Evolutionary conservation across 805 yeast species (phyloP).

Genomic region (Debaryomyces castellii): DNA sequence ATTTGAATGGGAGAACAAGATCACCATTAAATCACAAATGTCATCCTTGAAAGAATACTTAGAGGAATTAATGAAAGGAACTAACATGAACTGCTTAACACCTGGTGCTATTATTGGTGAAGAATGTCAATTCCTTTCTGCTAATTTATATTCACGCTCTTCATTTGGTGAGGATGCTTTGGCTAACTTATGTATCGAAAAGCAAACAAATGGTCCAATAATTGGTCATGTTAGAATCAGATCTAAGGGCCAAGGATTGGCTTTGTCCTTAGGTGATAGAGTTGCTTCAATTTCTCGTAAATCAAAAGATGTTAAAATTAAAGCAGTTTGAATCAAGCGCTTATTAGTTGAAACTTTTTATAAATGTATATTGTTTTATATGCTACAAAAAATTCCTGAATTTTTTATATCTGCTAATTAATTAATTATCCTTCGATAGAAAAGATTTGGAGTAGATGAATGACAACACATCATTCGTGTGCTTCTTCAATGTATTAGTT

Average conservation of each 20-base stretch:
- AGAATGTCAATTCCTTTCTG: conserved; percentile 88
- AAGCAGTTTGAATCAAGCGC: conserved; percentile 5
- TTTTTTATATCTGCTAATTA: neutral
- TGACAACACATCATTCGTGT: conserved; percentile 3
- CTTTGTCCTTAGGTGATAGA: conserved; percentile 90
- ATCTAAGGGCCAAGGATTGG: conserved; percentile 97
- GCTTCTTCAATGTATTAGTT: conserved; percentile 6
- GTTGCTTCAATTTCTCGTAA: conserved; percentile 78
- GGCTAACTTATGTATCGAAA: conserved; percentile 93
- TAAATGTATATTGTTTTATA: conserved; percentile 4
- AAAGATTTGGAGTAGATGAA: conserved; percentile 6
- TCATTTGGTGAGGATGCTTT: conserved; percentile 97
- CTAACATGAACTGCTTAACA: conserved; percentile 93
- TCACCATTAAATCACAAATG: conserved; percentile 74
- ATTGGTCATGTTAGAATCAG: conserved; percentile 95
- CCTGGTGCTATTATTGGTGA: conserved; percentile 89
- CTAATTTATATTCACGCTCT: conserved; percentile 88
- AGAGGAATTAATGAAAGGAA: conserved; percentile 71
- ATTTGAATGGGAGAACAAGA: conserved; percentile 99
- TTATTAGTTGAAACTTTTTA: conserved; percentile 3
- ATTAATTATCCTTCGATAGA: neutral
- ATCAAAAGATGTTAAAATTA: conserved; percentile 20
- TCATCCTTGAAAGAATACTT: conserved; percentile 73
- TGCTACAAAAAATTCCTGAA: conserved; percentile 2
- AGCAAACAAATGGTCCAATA: conserved; percentile 68